Base-by-base conservation (phyloP, 805 yeast genomes). In the Ogataea trehalophila region DNA sequence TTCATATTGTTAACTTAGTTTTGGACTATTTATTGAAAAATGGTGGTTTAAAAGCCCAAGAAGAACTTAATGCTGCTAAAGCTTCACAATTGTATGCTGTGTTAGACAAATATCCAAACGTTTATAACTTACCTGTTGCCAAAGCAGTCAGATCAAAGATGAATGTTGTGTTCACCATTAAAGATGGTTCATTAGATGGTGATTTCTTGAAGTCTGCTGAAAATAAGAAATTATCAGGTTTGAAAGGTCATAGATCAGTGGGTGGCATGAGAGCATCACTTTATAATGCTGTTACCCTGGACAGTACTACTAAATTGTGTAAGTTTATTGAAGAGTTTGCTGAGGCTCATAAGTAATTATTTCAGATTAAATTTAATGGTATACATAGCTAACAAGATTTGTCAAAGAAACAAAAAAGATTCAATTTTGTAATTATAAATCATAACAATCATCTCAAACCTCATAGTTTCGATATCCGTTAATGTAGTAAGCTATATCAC, bases 251-350 rank as follows among this genome's bases (percentile, higher is more conserved):
- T 69, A 80, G 98, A 66, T 88, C 96, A 4, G 98, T 92, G 39
- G 98, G 98, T 44, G 99, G 99, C 31, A 85, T 94, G 69, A 83
- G 99, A 68, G 91, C 95, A 15, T 90, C 97, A 14, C 72, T 90
- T 46, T 91, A 92, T 68, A 92, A 94, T 61, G 97, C 98, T 15
- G 86, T 94, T 44, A 66, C 81, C 5, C 69, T 79, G 42, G 73
- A 76, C 20, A 79, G 87, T 58, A 83, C 81, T 29, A 70, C 79
- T 51, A 57, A 71, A 47, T 71, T 89, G 55, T 81, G 75, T 35
- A 69, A 73, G 18, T 88, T 77, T 57, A 67, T 87, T 39, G 67
- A 72, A 18, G 74, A 77, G 41, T 89, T 85, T 70, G 94, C 82
- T 34, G 59, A 75, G 42, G 65, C 58, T 39, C 61, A 62, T 34